These are phyloP conservation scores for Venturiaceae sp. DNA, from an alignment of 2,329 filamentous ascomycete genomes.

Conservation along the genomic window DNA sequence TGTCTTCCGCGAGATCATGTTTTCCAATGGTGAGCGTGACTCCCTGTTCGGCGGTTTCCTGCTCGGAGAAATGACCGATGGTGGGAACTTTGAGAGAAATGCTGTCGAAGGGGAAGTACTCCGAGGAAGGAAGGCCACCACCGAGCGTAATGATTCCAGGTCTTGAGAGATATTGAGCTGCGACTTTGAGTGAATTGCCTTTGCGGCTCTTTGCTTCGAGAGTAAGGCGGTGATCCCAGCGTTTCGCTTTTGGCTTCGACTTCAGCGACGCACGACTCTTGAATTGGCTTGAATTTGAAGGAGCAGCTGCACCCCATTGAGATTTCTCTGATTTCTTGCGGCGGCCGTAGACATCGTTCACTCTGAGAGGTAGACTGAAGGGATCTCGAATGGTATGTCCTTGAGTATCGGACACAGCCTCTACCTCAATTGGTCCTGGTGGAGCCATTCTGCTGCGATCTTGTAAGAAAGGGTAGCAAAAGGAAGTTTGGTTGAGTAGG, in stretches of 20 bases:
- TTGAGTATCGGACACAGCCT: conserved; percentile 35
- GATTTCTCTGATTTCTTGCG: conserved; percentile 64
- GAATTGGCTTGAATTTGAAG: conserved; percentile 72
- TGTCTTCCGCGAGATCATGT: conserved; percentile 64
- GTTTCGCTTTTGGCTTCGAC: conserved; percentile 61
- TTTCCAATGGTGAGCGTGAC: conserved; percentile 62
- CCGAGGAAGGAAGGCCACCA: conserved; percentile 77
- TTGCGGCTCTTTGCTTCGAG: conserved; percentile 45
- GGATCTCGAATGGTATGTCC: conserved; percentile 35
- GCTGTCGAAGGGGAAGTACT: conserved; percentile 86
- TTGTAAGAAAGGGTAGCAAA: too few relatives aligned
- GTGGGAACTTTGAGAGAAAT: conserved; percentile 65
- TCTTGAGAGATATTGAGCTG: conserved; percentile 67
- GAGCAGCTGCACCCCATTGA: conserved; percentile 64
- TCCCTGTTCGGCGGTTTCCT: conserved; percentile 49
- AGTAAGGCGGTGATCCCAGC: conserved; percentile 57
- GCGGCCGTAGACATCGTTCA: conserved; percentile 57
- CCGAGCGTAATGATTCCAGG: conserved; percentile 86
- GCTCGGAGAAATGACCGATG: conserved; percentile 60
- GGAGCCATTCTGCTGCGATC: conserved; percentile 4
- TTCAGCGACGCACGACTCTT: conserved; percentile 57
- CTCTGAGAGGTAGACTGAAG: conserved; percentile 39
- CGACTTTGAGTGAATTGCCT: conserved; percentile 63
- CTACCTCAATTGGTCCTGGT: conserved; percentile 26
- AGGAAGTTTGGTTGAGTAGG: too few relatives aligned